Evolutionary conservation across 2,329 filamentous ascomycete genomes (phyloP).

Genomic region (Helicocarpus griseus): DNA sequence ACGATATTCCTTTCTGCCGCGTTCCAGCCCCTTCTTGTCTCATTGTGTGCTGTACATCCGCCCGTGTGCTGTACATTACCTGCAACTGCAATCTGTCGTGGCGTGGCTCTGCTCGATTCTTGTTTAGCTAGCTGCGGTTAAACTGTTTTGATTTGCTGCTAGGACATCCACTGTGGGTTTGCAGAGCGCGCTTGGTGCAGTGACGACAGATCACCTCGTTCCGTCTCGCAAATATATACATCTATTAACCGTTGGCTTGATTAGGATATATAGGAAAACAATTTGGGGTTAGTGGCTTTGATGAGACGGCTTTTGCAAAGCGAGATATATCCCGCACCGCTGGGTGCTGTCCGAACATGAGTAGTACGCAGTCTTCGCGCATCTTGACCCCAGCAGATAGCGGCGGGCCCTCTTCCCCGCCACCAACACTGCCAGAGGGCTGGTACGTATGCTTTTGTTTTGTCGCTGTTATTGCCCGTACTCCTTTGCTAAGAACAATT

Average conservation of each 20-base stretch:
- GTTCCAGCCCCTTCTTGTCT: background rate
- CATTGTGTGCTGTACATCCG: background rate
- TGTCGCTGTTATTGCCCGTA: background rate
- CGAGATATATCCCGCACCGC: background rate
- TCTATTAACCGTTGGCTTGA: background rate
- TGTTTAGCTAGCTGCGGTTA: background rate
- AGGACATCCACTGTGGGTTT: background rate
- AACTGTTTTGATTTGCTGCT: background rate
- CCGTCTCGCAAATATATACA: background rate
- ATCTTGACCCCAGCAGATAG: constrained; percentile 24
- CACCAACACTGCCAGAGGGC: constrained; percentile 29
- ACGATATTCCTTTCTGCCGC: background rate
- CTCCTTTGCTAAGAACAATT: background rate
- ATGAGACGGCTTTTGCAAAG: background rate
- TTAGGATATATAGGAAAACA: background rate
- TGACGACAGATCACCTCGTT: no score
- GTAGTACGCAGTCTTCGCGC: constrained; percentile 10
- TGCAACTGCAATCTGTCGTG: background rate
- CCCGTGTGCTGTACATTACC: background rate
- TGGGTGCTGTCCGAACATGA: constrained; percentile 12
- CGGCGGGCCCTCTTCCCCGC: constrained; percentile 29
- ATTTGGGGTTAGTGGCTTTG: background rate
- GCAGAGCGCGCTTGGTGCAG: no score
- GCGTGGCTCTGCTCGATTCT: background rate
- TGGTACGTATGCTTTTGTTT: constrained; percentile 21